Evolutionary conservation across 768 basidiomycete genomes (phyloP).

Genomic region (Gelatoporia subvermispora): DNA sequence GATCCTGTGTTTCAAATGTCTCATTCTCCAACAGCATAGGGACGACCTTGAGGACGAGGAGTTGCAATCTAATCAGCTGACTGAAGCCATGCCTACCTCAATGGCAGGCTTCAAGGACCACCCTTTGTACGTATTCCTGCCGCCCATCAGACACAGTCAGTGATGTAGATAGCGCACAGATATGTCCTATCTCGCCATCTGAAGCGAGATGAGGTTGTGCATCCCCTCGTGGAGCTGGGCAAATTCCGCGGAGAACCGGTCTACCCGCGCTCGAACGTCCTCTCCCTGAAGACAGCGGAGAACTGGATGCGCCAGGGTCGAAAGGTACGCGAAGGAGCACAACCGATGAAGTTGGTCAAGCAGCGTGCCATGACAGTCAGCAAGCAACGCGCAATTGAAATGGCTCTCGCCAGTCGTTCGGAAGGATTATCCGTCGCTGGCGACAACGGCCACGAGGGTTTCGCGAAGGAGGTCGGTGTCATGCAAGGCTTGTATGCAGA

Average conservation of each 20-base stretch:
- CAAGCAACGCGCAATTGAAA: slow-evolving; percentile 67
- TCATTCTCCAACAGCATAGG: slow-evolving; percentile 53
- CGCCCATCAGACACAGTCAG: not conserved
- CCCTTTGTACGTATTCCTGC: slow-evolving; percentile 57
- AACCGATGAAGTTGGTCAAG: slow-evolving; percentile 90
- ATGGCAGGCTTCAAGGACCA: slow-evolving; percentile 94
- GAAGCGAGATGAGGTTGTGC: slow-evolving; percentile 79
- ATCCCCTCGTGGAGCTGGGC: slow-evolving; percentile 78
- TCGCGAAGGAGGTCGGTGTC: slow-evolving; percentile 39
- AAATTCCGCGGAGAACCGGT: slow-evolving; percentile 92
- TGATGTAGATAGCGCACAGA: slow-evolving; percentile 31
- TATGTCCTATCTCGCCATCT: slow-evolving; percentile 86
- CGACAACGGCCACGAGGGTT: slow-evolving; percentile 28
- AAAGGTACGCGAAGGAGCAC: slow-evolving; percentile 61
- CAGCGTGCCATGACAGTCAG: slow-evolving; percentile 77
- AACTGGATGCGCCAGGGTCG: slow-evolving; percentile 93
- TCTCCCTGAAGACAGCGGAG: slow-evolving; percentile 86
- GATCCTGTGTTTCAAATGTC: not conserved
- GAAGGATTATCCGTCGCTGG: slow-evolving; percentile 26
- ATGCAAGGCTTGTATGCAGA: slow-evolving; percentile 87
- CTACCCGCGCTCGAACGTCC: slow-evolving; percentile 77
- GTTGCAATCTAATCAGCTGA: slow-evolving; percentile 67
- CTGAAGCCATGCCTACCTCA: slow-evolving; percentile 90
- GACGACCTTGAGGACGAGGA: slow-evolving; percentile 94
- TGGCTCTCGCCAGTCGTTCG: slow-evolving; percentile 40